Base-by-base conservation (phyloP, 169 alveolate genomes). In the Toxoplasma gondii region DNA sequence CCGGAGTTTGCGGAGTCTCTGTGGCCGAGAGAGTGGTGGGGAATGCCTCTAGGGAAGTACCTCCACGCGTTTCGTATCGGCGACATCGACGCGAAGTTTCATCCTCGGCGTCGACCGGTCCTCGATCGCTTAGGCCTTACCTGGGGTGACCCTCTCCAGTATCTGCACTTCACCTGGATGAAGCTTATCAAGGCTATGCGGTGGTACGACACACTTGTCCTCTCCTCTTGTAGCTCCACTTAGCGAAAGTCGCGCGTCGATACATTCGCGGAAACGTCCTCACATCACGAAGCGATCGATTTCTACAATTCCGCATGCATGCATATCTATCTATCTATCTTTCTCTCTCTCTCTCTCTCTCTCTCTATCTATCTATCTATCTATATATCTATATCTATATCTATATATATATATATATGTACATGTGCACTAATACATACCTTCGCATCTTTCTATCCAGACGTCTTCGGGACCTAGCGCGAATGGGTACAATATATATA, bases 131-230 rank as follows among this genome's bases (percentile, higher is more conserved):
- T 96, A 9, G 96, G 97, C 86, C 93, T 96, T 58, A 94, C 95
- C 45, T 96, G 97, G 97, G 97, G 96, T 17, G 97, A 92, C 24
- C 96, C 97, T 2, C 41, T 94, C 87, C 81, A 91, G 83, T 96
- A 96, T 43, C 94, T 96, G 34, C 95, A 94, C 54, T 96, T 96
- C 94, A 96, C 97, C 0, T 96, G 97, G 97, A 97, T 92, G 74
- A 96, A 96, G 81, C 88, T 96, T 39, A 81, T 92, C 45, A 78
- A 70, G 41, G 97, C 97, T 34, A 54, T 96, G 53, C n/a, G 91
- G 31, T 96, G 97, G 97, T 96, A 88, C 36, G 58, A 49, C 4
- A 49, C 4, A 12, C 22, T 12, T 4, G 4, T 49, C 12, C 58
- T 49, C 58, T 93, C 95, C 36, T 4, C 34, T n/a, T 69, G 10